Conservation (phyloP, 108 stramenopile species). For the Asterionellopsis glacialis region DNA sequence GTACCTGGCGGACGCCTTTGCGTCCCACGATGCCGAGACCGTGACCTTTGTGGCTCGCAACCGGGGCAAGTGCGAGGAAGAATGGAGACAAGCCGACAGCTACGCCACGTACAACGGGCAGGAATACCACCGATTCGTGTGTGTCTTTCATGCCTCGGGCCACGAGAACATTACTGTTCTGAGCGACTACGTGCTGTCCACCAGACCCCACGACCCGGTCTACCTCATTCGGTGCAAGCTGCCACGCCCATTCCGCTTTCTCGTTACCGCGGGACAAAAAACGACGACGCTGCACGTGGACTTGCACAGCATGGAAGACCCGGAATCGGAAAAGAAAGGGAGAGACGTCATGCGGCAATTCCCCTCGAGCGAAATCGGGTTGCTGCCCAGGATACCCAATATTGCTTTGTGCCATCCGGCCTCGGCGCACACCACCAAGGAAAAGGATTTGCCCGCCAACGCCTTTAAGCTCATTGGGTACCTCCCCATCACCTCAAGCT, state of each 20-base stretch:
- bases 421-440: not conserved
- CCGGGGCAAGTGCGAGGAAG: slow-evolving; percentile 5
- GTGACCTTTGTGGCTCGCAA: slow-evolving; percentile 11
- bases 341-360: not conserved
- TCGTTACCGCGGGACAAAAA: not conserved
- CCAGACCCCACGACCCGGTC: slow-evolving; percentile 2
- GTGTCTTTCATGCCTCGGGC: not conserved
- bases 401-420: slow-evolving; percentile 6
- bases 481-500: slow-evolving; percentile 3
- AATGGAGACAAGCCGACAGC: slow-evolving; percentile 8
- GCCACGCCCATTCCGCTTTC: not conserved
- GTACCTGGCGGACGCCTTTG: slow-evolving; percentile 12
- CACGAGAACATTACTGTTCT: too few species aligned
- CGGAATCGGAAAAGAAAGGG: not conserved
- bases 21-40: not conserved
- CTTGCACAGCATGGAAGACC: slow-evolving; percentile 5
- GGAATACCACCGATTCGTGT: slow-evolving; percentile 11
- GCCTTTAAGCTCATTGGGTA: slow-evolving; percentile 1
- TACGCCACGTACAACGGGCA: not conserved
- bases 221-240: slow-evolving; percentile 1
- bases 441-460: not conserved
- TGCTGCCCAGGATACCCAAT: not conserved
- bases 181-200: slow-evolving; percentile 1
- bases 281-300: slow-evolving; percentile 3
- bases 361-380: not conserved